Percentiles rank a stretch among this genome's conserved stretches.
Conservation (phyloP, 2,329 filamentous ascomycete genomes). For the Fusarium incarnatum region DNA sequence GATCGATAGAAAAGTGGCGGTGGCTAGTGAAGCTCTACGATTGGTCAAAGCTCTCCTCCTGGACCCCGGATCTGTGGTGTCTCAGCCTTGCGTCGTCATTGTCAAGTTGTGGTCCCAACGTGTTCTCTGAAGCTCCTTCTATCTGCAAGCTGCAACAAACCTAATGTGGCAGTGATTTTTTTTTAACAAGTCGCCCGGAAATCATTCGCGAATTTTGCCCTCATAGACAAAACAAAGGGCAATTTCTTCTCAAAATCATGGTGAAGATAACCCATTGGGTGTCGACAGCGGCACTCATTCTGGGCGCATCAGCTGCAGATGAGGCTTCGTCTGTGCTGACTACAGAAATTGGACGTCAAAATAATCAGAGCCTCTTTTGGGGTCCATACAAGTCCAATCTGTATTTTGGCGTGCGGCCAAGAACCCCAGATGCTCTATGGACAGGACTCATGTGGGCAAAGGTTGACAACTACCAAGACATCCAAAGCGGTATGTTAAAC, state of each 20-base stretch:
- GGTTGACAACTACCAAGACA: conserved; percentile 80
- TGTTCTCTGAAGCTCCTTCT: conserved; percentile 40
- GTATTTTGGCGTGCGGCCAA: conserved; percentile 90
- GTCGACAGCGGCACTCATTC: conserved; percentile 46
- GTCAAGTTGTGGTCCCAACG: conserved; percentile 28
- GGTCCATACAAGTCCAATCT: conserved; percentile 94
- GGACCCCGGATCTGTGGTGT: conserved; percentile 7
- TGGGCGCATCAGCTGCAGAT: conserved; percentile 45
- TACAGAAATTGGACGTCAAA: conserved; percentile 63
- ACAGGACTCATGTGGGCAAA: conserved; percentile 90
- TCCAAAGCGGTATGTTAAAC: conserved; percentile 75
- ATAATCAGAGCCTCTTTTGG: conserved; percentile 92
- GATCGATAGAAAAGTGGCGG: conserved; percentile 13
- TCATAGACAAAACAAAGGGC: neutral
- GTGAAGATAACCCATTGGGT: conserved; percentile 50
- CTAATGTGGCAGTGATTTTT: conserved; percentile 21
- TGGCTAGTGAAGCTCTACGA: conserved; percentile 37
- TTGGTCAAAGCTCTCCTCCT: conserved; percentile 42
- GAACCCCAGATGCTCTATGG: conserved; percentile 83
- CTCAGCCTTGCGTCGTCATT: conserved; percentile 47
- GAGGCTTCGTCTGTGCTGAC: conserved; percentile 56
- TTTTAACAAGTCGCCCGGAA: neutral
- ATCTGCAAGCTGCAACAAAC: conserved; percentile 8
- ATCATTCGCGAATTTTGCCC: too few relatives aligned
- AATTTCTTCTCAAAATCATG: conserved; percentile 41